Conservation (phyloP, 805 yeast species). For the Clavispora carvajalis region DNA sequence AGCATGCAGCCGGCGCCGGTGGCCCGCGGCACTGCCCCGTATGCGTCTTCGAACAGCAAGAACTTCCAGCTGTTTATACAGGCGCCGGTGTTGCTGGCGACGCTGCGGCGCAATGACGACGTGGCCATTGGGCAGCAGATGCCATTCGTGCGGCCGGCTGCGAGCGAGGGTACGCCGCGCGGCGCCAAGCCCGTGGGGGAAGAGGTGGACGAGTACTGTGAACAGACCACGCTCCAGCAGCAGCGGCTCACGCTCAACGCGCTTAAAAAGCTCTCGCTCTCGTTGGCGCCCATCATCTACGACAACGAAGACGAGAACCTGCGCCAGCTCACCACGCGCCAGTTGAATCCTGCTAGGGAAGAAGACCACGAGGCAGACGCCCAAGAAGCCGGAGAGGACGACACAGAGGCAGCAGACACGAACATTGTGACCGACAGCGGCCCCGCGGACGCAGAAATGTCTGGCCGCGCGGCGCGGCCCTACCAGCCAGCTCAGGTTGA, state of each 20-base stretch:
- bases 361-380: neutral
- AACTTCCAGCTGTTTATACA: slow-evolving; percentile 43
- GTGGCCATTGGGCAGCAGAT: slow-evolving; percentile 37
- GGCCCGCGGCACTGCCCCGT: slow-evolving; percentile 6
- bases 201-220: slow-evolving; percentile 26
- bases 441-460: neutral
- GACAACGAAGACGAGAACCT: slow-evolving; percentile 18
- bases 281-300: slow-evolving; percentile 35
- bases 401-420: too few relatives aligned
- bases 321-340: slow-evolving; percentile 3
- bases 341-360: slow-evolving; percentile 1
- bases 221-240: slow-evolving; percentile 35
- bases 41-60: slow-evolving; percentile 12
- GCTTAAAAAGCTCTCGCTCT: slow-evolving; percentile 36
- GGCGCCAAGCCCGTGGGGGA: neutral
- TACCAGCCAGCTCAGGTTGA: slow-evolving; percentile 45
- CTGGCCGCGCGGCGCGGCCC: slow-evolving; percentile 18
- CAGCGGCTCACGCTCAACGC: slow-evolving; percentile 40
- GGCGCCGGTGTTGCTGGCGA: slow-evolving; percentile 40
- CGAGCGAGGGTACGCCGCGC: slow-evolving; percentile 15
- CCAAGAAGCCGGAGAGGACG: too few relatives aligned
- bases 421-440: too few relatives aligned
- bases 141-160: slow-evolving; percentile 28
- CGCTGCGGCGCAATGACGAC: slow-evolving; percentile 27
- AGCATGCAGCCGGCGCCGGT: slow-evolving; percentile 11